Evolutionary conservation across 2,329 filamentous ascomycete genomes (phyloP).

Genomic region (Fusarium beomiforme): DNA sequence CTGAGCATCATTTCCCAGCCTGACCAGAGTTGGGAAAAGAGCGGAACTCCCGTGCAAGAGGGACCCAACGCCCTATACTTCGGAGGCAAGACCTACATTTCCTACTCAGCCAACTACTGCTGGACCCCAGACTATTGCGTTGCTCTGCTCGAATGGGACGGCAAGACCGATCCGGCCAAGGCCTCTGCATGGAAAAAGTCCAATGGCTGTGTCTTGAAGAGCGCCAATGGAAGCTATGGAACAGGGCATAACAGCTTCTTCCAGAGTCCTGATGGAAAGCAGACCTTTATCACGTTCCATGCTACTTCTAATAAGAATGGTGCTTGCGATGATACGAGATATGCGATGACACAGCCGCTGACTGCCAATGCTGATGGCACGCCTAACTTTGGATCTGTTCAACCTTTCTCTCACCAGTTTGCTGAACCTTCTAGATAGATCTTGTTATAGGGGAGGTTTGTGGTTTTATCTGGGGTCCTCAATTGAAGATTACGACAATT

Average conservation of each 20-base stretch:
- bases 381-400: conserved; percentile 59
- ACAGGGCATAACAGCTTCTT: conserved; percentile 70
- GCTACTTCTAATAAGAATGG: conserved; percentile 60
- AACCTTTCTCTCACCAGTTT: conserved; percentile 35
- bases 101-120: conserved; percentile 66
- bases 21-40: conserved; percentile 60
- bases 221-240: conserved; percentile 66
- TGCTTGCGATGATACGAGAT: conserved; percentile 62
- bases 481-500: no score
- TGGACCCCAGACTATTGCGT: conserved; percentile 65
- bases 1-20: conserved; percentile 62
- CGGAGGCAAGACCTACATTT: conserved; percentile 61
- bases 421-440: conserved; percentile 2
- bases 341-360: conserved; percentile 63
- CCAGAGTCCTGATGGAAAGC: conserved; percentile 61
- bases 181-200: conserved; percentile 61
- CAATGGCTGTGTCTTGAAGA: conserved; percentile 59
- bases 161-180: conserved; percentile 56
- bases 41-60: conserved; percentile 63
- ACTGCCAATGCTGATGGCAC: conserved; percentile 61
- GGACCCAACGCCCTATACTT: conserved; percentile 64
- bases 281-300: conserved; percentile 67
- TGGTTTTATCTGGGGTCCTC: no score
- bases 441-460: not conserved
- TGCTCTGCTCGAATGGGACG: conserved; percentile 63